Percentiles rank a stretch among this genome's conserved stretches.
Conservation (phyloP, 345 rosid species). For the Linum lewisii region DNA sequence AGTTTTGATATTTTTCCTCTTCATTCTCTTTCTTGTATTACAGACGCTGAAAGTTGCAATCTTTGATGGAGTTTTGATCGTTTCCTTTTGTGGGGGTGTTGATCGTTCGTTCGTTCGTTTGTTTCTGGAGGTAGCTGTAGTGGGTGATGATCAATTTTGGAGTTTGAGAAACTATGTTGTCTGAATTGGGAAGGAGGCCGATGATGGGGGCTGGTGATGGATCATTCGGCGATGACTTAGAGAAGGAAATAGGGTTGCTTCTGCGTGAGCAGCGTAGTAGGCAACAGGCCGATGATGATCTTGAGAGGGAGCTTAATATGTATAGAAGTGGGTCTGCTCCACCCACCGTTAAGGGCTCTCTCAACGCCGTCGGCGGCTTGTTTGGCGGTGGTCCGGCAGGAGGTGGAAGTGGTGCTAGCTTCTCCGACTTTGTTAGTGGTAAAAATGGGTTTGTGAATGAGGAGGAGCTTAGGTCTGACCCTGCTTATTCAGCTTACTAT, state of each 20-base stretch:
- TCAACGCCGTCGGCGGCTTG: conserved; percentile 52
- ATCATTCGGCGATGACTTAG: conserved; percentile 65
- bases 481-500: conserved; percentile 55
- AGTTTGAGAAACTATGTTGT: conserved; percentile 34
- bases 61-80: conserved; percentile 23
- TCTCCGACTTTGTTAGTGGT: conserved; percentile 36
- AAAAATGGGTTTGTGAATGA: conserved; percentile 38
- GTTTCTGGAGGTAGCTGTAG: conserved; percentile 10
- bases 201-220: conserved; percentile 58
- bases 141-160: conserved; percentile 25
- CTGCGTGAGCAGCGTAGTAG: conserved; percentile 38
- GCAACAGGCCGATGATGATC: conserved; percentile 43
- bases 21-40: neutral
- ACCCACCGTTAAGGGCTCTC: conserved; percentile 65
- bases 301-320: conserved; percentile 52
- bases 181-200: conserved; percentile 52
- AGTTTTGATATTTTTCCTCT: conserved; percentile 36
- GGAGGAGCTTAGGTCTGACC: conserved; percentile 80
- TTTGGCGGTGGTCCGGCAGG: conserved; percentile 24
- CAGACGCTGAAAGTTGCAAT: conserved; percentile 13
- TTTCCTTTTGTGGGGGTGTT: conserved; percentile 16
- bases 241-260: conserved; percentile 55
- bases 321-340: conserved; percentile 75
- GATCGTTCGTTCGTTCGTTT: neutral
- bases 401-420: conserved; percentile 17